Evolutionary conservation across 1,284 basidiomycete species (phyloP), one percentile per base, ranked within the genome.

Genomic region (Stereum hirsutum): DNA sequence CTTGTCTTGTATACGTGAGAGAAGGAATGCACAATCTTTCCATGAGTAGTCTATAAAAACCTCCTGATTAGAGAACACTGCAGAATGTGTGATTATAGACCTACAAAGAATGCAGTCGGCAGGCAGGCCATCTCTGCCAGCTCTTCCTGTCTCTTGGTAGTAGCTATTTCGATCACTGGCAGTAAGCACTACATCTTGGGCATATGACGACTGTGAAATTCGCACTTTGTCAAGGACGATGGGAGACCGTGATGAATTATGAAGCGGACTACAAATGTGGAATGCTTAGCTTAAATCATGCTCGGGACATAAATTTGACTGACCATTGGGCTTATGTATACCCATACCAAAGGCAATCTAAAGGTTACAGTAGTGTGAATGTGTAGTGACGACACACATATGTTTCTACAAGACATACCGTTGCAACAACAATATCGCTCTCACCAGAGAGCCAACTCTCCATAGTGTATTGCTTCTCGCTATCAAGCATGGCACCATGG

Each of bases 311-410:
- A n/a, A n/a, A n/a, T n/a, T n/a, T n/a, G 14, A 46, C 69, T 45
- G 53, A 80, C 79, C 79, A 53, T 90, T 76, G 0, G 81, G 64
- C 59, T 97, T 98, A 64, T 98, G 92, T 46, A 98, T 94, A 14
- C 94, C 95, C 94, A 99, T 97, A 7, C 95, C 95, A 59, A 98
- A 98, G 0, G 90, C 90, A 51, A 90, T 51, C 46, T 53, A 40
- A 11, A 39, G 5, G 45, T 27, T 24, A 48, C 38, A 42, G 32
- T 37, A 6, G 27, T 11, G 25, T 7, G 46, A 27, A 47, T 45
- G 11, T 21, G 39, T 45, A n/a, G 31, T 19, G 2, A 19, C n/a
- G n/a, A n/a, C n/a, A n/a, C n/a, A n/a, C n/a, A n/a, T n/a, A n/a
- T n/a, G n/a, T n/a, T n/a, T n/a, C n/a, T n/a, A n/a, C n/a, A 15